These are phyloP conservation scores for Lachancea meyersii DNA, from an alignment of 805 yeast genomes.

Conservation along the genomic window DNA sequence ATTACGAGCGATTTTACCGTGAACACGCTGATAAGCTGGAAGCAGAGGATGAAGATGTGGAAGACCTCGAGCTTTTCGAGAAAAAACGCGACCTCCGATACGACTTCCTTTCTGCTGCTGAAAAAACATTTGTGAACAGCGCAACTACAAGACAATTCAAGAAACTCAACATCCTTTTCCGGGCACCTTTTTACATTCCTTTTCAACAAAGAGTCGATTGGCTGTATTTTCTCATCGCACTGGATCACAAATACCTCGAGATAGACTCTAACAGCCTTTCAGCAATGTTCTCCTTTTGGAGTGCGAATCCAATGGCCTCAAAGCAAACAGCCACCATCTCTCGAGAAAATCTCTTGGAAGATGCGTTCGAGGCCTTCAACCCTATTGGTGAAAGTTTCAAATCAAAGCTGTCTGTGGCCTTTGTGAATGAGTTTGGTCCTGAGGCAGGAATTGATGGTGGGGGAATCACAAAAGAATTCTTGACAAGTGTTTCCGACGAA, in stretches of 20 bases:
- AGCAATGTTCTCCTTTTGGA: slow-evolving; percentile 13
- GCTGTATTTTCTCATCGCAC: slow-evolving; percentile 55
- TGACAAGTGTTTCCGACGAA: slow-evolving; percentile 64
- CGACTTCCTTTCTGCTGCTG: slow-evolving; percentile 19
- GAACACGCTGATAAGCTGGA: slow-evolving; percentile 13
- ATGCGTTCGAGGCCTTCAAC: slow-evolving; percentile 60
- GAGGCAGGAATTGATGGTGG: slow-evolving; percentile 94
- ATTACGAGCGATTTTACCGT: slow-evolving; percentile 25
- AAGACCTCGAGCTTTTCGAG: slow-evolving; percentile 30
- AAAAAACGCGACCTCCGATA: slow-evolving; percentile 34
- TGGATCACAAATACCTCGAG: slow-evolving; percentile 41
- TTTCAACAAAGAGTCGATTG: slow-evolving; percentile 68
- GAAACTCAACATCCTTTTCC: slow-evolving; percentile 47
- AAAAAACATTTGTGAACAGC: slow-evolving; percentile 7
- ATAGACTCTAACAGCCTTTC: slow-evolving; percentile 15
- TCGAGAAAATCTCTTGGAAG: slow-evolving; percentile 66
- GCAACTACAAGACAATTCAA: slow-evolving; percentile 18
- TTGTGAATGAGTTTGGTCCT: slow-evolving; percentile 62
- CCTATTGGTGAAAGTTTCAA: slow-evolving; percentile 53
- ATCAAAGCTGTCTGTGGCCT: slow-evolving; percentile 53
- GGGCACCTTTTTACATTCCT: slow-evolving; percentile 73
- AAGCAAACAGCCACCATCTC: slow-evolving; percentile 48
- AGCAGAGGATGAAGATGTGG: slow-evolving; percentile 27
- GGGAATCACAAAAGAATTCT: slow-evolving; percentile 86
- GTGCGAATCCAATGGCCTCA: slow-evolving; percentile 9